Conservation (phyloP, 768 basidiomycete species). For the Kwoniella pini region DNA sequence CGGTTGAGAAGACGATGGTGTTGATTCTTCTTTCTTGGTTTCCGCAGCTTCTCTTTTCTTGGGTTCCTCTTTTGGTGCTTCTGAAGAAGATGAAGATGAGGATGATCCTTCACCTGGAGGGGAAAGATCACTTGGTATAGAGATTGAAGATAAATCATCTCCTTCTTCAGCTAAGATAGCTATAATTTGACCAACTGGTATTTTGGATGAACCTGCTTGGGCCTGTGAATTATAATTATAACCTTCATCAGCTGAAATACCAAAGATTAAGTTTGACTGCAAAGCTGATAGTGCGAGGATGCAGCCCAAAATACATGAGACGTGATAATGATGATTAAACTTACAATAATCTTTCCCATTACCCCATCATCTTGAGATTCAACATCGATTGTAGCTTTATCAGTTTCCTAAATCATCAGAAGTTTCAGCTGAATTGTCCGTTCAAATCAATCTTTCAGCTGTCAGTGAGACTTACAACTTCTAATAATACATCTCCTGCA, state of each 20-base stretch:
- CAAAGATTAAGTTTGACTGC: too few species aligned
- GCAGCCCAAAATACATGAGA: too few species aligned
- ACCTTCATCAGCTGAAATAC: too few species aligned
- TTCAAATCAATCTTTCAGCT: too few species aligned
- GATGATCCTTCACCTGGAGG: constrained; percentile 16
- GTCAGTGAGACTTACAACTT: constrained; percentile 70
- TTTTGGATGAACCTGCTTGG: constrained; percentile 75
- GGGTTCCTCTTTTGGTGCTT: constrained; percentile 26
- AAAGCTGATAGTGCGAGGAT: too few species aligned
- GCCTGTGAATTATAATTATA: too few species aligned
- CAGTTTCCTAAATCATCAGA: constrained; percentile 43
- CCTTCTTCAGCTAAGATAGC: constrained; percentile 94
- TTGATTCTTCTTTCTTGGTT: neutral
- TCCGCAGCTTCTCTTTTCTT: neutral
- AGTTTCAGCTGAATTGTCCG: too few species aligned
- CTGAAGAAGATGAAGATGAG: neutral
- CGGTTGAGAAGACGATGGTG: neutral
- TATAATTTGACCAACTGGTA: constrained; percentile 84
- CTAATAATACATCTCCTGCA: constrained; percentile 81
- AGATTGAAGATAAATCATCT: constrained; percentile 85
- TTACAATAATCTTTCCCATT: constrained; percentile 55
- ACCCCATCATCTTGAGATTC: constrained; percentile 56
- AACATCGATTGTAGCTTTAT: constrained; percentile 57
- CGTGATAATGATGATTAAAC: too few species aligned
- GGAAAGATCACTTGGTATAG: constrained; percentile 56